Conservation (phyloP, 148 eudicot genomes). For the Rhododendron ferrugineum region DNA sequence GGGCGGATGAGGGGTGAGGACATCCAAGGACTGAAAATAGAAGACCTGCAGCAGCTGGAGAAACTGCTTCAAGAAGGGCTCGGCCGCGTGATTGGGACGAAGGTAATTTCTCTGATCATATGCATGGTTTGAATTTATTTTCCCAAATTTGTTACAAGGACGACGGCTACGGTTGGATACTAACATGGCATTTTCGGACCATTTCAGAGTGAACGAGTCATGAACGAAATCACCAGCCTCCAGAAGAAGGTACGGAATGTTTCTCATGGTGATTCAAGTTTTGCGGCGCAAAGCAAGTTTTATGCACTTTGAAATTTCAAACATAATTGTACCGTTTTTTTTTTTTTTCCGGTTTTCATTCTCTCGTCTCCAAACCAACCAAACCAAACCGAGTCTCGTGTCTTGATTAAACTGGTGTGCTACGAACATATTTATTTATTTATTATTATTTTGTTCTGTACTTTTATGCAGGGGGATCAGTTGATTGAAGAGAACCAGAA, state of each 20-base stretch:
- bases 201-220: constrained; percentile 36
- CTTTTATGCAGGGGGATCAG: constrained; percentile 31
- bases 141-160: not conserved
- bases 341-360: not conserved
- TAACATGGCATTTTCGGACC: not conserved
- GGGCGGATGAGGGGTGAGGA: constrained; percentile 47
- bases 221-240: constrained; percentile 37
- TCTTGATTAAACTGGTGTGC: not conserved
- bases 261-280: not conserved
- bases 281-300: not conserved
- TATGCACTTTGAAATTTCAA: not conserved
- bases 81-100: constrained; percentile 34
- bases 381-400: not conserved
- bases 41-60: constrained; percentile 41
- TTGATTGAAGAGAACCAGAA: constrained; percentile 48
- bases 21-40: constrained; percentile 35
- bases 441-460: not conserved
- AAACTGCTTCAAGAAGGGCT: constrained; percentile 37
- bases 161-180: not conserved
- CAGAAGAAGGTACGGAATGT: constrained; percentile 30
- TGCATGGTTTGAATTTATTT: not conserved
- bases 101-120: constrained; percentile 21
- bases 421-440: too few species aligned
- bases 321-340: too few species aligned
- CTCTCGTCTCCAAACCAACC: not conserved